phyloP scores from a whole-genome alignment of 2,329 filamentous ascomycete species.

The Ustulina deusta region DNA sequence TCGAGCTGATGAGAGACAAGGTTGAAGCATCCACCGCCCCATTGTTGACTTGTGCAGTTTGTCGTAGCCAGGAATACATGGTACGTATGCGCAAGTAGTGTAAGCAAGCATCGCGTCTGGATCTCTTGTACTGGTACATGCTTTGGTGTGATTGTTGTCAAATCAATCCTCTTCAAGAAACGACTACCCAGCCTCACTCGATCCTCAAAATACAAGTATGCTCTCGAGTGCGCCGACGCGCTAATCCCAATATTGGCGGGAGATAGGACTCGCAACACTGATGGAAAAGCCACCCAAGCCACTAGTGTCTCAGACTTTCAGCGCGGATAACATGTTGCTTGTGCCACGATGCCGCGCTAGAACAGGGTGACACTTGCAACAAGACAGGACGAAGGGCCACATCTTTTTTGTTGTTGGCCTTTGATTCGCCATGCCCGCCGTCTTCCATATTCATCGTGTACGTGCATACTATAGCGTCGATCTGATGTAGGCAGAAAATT shows the following conservation, averaged over 20 bases:
- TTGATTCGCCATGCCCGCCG: constrained; percentile 36
- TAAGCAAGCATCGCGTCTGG: constrained; percentile 6
- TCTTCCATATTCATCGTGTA: constrained; percentile 35
- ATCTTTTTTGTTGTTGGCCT: constrained; percentile 27
- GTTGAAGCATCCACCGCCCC: background rate
- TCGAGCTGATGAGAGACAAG: constrained; percentile 18
- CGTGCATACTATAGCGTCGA: constrained; percentile 5
- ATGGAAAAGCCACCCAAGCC: constrained; percentile 49
- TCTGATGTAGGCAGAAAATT: constrained; percentile 1
- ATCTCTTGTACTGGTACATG: constrained; percentile 13
- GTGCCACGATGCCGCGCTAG: constrained; percentile 50
- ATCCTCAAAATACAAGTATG: constrained; percentile 3
- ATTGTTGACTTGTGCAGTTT: constrained; percentile 26
- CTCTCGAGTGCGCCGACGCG: constrained; percentile 15
- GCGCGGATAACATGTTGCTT: constrained; percentile 47
- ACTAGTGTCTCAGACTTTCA: constrained; percentile 48
- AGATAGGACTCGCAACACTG: constrained; percentile 40
- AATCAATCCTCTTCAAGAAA: constrained; percentile 1
- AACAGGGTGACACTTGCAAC: constrained; percentile 43
- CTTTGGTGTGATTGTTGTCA: constrained; percentile 8
- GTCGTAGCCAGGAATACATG: constrained; percentile 5
- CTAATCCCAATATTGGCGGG: constrained; percentile 36
- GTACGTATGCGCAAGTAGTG: background rate
- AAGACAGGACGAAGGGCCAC: constrained; percentile 25
- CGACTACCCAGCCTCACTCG: background rate